These are phyloP conservation scores for Casuarina glauca DNA, from an alignment of 306 rosid species.

Conservation along the genomic window DNA sequence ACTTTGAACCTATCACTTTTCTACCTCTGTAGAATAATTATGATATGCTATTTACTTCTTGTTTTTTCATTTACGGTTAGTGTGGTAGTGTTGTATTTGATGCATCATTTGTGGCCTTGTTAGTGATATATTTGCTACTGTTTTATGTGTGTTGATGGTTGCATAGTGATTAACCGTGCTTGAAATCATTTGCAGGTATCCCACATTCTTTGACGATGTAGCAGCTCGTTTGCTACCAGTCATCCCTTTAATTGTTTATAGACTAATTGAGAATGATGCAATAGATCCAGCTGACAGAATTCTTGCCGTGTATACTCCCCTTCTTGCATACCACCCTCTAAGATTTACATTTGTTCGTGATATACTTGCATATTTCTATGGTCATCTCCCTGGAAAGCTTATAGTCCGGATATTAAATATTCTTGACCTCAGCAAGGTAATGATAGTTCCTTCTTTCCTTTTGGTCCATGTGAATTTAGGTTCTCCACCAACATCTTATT, in stretches of 20 bases:
- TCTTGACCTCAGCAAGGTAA: slow-evolving; percentile 86
- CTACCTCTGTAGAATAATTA: background rate
- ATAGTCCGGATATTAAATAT: slow-evolving; percentile 74
- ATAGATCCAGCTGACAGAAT: slow-evolving; percentile 80
- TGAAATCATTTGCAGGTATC: slow-evolving; percentile 59
- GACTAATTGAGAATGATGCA: slow-evolving; percentile 92
- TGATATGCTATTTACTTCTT: background rate
- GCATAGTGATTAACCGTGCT: slow-evolving; percentile 27
- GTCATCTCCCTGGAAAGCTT: slow-evolving; percentile 85
- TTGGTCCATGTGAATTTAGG: slow-evolving; percentile 17
- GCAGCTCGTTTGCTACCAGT: slow-evolving; percentile 95
- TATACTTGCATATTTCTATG: slow-evolving; percentile 94
- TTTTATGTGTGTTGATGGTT: slow-evolving; percentile 5
- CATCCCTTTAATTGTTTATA: slow-evolving; percentile 85
- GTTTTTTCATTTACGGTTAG: background rate
- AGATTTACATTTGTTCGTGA: slow-evolving; percentile 97
- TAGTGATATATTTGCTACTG: background rate
- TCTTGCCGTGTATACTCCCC: slow-evolving; percentile 57
- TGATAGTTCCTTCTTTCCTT: slow-evolving; percentile 18
- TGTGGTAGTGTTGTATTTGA: background rate
- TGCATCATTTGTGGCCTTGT: slow-evolving; percentile 8
- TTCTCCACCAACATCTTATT: slow-evolving; percentile 17
- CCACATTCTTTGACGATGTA: slow-evolving; percentile 86
- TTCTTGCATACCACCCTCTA: slow-evolving; percentile 79
- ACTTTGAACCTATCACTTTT: background rate